Conservation (phyloP, 768 basidiomycete species). For the Podaxis mareebaensis region DNA sequence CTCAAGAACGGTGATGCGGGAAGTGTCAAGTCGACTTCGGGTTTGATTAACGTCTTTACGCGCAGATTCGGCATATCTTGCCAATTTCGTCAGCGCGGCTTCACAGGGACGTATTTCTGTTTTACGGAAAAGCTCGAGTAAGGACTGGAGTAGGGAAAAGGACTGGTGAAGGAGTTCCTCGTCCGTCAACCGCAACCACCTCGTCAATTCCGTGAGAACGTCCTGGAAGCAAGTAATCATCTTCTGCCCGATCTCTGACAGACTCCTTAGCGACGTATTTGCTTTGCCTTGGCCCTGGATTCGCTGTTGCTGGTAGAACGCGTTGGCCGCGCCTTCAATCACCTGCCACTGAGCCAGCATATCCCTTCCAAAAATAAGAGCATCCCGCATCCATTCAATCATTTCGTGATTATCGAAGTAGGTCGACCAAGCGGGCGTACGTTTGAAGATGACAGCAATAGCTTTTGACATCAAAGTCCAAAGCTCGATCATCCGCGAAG, state of each 20-base stretch:
- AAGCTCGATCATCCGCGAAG: constrained; percentile 60
- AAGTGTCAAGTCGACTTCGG: constrained; percentile 56
- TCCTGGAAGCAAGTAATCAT: constrained; percentile 80
- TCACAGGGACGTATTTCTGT: constrained; percentile 56
- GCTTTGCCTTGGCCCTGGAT: constrained; percentile 24
- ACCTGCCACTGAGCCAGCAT: constrained; percentile 79
- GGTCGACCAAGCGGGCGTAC: constrained; percentile 79
- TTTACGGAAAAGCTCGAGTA: constrained; percentile 76
- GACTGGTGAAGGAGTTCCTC: constrained; percentile 89
- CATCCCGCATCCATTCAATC: constrained; percentile 98
- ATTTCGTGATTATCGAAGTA: constrained; percentile 82
- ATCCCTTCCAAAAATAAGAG: constrained; percentile 88
- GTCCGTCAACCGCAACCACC: constrained; percentile 93
- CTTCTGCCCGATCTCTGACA: constrained; percentile 62
- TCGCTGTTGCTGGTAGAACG: constrained; percentile 18
- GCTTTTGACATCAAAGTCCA: constrained; percentile 85
- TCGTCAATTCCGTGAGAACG: constrained; percentile 75
- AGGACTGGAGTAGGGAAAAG: constrained; percentile 75
- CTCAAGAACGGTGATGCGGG: constrained; percentile 65
- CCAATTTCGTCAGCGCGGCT: constrained; percentile 62
- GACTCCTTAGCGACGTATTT: constrained; percentile 34
- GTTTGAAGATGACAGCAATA: constrained; percentile 81
- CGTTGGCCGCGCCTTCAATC: constrained; percentile 68
- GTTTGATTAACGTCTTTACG: constrained; percentile 46
- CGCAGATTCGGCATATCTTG: constrained; percentile 62